Evolutionary conservation across 441 rosid genomes (phyloP).

Genomic region (Omphalea diandra): DNA sequence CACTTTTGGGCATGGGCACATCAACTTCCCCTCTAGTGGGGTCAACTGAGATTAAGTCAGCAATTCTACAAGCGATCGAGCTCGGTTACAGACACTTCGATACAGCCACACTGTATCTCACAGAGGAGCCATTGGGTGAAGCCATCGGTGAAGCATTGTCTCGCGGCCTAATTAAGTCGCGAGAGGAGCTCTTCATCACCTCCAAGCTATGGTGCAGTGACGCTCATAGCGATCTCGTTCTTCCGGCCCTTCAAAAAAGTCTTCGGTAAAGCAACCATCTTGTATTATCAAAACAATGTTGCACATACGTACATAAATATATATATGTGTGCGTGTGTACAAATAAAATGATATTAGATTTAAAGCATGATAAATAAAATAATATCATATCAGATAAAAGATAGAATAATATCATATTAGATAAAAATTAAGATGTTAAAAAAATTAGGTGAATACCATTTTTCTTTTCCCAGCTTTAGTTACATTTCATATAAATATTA

Average conservation of each 20-base stretch:
- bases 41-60: slow-evolving; percentile 34
- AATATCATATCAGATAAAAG: no score
- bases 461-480: no score
- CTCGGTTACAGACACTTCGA: slow-evolving; percentile 62
- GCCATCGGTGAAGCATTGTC: slow-evolving; percentile 53
- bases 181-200: slow-evolving; percentile 61
- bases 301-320: no score
- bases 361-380: no score
- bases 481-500: no score
- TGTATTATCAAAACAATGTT: background rate
- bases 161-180: slow-evolving; percentile 37
- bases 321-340: no score
- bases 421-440: no score
- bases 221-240: slow-evolving; percentile 52
- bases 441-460: no score
- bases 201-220: slow-evolving; percentile 61
- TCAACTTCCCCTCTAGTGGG: slow-evolving; percentile 36
- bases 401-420: no score
- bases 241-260: slow-evolving; percentile 47
- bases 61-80: slow-evolving; percentile 47
- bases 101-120: slow-evolving; percentile 45
- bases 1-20: slow-evolving; percentile 45
- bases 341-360: no score
- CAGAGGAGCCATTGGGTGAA: slow-evolving; percentile 59
- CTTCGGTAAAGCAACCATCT: slow-evolving; percentile 29